phyloP scores from a whole-genome alignment of 306 rosid species.

The Dalbergia cochinchinensis region DNA sequence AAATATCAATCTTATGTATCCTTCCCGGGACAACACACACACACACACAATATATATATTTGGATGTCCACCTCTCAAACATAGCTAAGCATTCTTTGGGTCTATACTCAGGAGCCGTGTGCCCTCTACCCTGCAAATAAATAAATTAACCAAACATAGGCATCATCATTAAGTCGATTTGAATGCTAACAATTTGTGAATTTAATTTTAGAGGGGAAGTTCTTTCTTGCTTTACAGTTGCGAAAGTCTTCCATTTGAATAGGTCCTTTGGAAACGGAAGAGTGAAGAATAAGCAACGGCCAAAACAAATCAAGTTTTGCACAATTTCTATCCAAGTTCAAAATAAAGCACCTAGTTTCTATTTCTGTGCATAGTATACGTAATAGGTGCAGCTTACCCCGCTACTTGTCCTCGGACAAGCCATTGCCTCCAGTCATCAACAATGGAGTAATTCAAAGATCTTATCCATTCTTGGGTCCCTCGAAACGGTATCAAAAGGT shows the following conservation, averaged over 20 bases:
- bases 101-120: slow-evolving; percentile 52
- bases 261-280: slow-evolving; percentile 47
- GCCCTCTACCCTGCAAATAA: slow-evolving; percentile 56
- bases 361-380: no score
- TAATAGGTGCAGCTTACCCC: slow-evolving; percentile 39
- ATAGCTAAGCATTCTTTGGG: slow-evolving; percentile 52
- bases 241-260: slow-evolving; percentile 57
- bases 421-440: slow-evolving; percentile 66
- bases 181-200: no score
- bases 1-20: no score
- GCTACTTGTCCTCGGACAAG: slow-evolving; percentile 47
- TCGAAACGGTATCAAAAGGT: slow-evolving; percentile 42
- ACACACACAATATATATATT: no score
- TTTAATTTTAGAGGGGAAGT: neutral
- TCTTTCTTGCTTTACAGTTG: slow-evolving; percentile 55
- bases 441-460: slow-evolving; percentile 55
- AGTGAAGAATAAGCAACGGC: no score
- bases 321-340: neutral
- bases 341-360: neutral
- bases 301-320: no score
- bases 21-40: no score
- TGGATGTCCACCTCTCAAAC: slow-evolving; percentile 52
- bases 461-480: slow-evolving; percentile 69
- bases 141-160: no score
- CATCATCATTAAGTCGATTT: no score